Evolutionary conservation across 2,329 filamentous ascomycete genomes (phyloP), one percentile per base, ranked within the genome.

Genomic region (Neophaeococcomyces mojaviensis): DNA sequence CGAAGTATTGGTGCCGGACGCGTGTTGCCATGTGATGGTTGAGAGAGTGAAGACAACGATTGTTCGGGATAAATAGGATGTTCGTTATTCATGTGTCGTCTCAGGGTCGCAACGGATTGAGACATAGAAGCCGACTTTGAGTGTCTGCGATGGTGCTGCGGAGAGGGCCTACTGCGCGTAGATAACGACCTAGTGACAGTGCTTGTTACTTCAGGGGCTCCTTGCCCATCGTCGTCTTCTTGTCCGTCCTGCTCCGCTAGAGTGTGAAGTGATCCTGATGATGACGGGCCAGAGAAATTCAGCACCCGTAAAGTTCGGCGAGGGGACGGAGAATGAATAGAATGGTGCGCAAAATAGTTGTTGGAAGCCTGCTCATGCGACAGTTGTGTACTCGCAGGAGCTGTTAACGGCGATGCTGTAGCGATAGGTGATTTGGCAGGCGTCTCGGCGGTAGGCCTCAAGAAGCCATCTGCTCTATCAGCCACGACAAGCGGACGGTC

Each of bases 61-160:
- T 72, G 70, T 51, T 72, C 65, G 18, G 70, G 70, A 49, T 72
- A 73, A 16, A 67, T 63, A 3, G 70, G 69, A 34, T 50, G 51
- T 16, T 55, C 50, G 22, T 28, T 45, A 34, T 52, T 52, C 15
- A 39, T n/a, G 28, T 46, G 34, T 35, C 42, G 46, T 31, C 44
- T 50, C 4, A 44, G 39, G 19, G 32, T 30, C 1, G 28, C 12
- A 10, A 45, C 41, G 24, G 41, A 24, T 18, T 44, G 41, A 18
- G 53, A 51, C 28, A 47, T 42, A 4, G 55, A 57, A 12, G 50
- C 43, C 6, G 53, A 55, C 36, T 57, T 57, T 24, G 50, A 51
- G 43, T 57, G 55, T 39, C 24, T 31, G 12, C 41, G 41, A 24
- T 10, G 3, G 13, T 20, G 10, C 10, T 12, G 10, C 12, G 41